Percentiles rank a stretch among this genome's conserved stretches.
phyloP scores from a whole-genome alignment of 306 rosid species.

The Pueraria montana region DNA sequence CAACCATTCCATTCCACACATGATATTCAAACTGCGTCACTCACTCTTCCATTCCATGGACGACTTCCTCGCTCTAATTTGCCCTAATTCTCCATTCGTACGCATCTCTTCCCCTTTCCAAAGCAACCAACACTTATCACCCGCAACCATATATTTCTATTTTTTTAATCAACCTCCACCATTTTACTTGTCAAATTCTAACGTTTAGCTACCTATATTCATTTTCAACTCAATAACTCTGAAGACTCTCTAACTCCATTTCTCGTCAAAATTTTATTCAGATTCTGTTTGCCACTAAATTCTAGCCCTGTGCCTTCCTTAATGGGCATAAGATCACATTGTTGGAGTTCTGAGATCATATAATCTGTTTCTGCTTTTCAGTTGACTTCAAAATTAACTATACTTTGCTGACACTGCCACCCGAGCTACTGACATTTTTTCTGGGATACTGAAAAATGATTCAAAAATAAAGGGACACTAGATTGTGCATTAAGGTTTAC shows the following conservation, averaged over 20 bases:
- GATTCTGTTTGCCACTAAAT: slow-evolving; percentile 19
- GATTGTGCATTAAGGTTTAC: background rate
- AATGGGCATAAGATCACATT: background rate
- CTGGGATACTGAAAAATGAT: background rate
- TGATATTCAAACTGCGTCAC: too few relatives aligned
- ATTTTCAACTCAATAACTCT: slow-evolving; percentile 18
- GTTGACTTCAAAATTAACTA: slow-evolving; percentile 20
- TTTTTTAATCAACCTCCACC: background rate
- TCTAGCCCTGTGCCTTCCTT: background rate
- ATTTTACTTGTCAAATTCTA: background rate
- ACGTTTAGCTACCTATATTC: background rate
- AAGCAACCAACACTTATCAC: background rate
- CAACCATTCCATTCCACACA: too few relatives aligned
- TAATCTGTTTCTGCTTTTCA: slow-evolving; percentile 31
- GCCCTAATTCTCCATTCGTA: slow-evolving; percentile 76
- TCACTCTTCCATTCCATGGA: slow-evolving; percentile 45
- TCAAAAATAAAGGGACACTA: background rate
- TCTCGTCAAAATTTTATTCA: background rate
- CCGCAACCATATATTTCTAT: background rate
- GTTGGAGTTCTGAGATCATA: background rate
- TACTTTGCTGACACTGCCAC: slow-evolving; percentile 7
- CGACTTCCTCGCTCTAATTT: slow-evolving; percentile 58
- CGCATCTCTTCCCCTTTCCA: slow-evolving; percentile 39
- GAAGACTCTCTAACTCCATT: slow-evolving; percentile 27
- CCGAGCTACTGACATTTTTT: background rate